phyloP scores from a whole-genome alignment of 1,139 yeast species.

The Geotrichum fermentans region DNA sequence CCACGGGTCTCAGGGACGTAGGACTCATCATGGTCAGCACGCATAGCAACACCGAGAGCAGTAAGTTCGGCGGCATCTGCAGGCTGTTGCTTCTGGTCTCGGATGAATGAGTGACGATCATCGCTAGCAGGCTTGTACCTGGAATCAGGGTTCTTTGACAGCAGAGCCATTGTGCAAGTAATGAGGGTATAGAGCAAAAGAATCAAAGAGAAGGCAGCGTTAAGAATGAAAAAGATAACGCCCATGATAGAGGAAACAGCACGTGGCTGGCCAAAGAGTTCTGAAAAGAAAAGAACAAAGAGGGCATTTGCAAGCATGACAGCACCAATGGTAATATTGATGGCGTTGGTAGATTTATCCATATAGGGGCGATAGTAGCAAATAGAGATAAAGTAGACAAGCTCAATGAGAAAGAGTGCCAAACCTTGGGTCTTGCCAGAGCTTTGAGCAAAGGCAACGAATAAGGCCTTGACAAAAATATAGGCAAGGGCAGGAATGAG shows the following conservation, averaged over 20 bases:
- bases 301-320: constrained; percentile 75
- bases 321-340: constrained; percentile 77
- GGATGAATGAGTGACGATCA: constrained; percentile 87
- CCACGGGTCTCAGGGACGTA: neutral
- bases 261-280: constrained; percentile 77
- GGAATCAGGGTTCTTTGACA: constrained; percentile 87
- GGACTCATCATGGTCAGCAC: constrained; percentile 50
- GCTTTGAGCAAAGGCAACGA: constrained; percentile 79
- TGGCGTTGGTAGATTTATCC: constrained; percentile 88
- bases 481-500: constrained; percentile 59
- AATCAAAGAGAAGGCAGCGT: constrained; percentile 83
- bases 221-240: constrained; percentile 76
- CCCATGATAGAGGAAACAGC: constrained; percentile 92
- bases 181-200: constrained; percentile 72
- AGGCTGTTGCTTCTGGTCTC: constrained; percentile 43
- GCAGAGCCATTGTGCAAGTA: constrained; percentile 73
- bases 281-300: constrained; percentile 84
- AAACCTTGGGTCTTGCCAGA: constrained; percentile 79
- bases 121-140: constrained; percentile 92
- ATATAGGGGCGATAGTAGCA: constrained; percentile 79
- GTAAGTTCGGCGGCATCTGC: constrained; percentile 58
- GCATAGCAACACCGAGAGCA: constrained; percentile 86
- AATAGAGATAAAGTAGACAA: constrained; percentile 59
- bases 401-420: constrained; percentile 70
- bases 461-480: constrained; percentile 65